Conservation (phyloP, 768 basidiomycete species). For the Kwoniella pini region DNA sequence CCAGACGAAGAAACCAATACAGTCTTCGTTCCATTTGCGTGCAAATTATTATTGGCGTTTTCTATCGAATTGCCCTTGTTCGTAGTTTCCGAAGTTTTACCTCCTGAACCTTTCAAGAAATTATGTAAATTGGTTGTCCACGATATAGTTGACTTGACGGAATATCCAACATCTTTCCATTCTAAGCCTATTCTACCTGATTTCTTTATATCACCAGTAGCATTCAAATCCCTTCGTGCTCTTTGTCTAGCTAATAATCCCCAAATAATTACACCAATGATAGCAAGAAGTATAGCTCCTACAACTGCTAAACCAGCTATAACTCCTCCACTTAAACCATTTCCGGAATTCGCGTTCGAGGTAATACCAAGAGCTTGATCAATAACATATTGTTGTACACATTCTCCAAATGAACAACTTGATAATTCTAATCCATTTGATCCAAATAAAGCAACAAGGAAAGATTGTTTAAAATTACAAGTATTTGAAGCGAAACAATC, state of each 20-base stretch:
- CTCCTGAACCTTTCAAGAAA: conserved; percentile 36
- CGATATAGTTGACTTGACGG: conserved; percentile 55
- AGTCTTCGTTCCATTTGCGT: conserved; percentile 59
- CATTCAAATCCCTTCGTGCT: conserved; percentile 59
- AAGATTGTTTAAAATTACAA: conserved; percentile 75
- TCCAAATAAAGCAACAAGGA: conserved; percentile 73
- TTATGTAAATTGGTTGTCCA: background rate
- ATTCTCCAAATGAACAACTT: conserved; percentile 83
- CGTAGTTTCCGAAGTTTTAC: background rate
- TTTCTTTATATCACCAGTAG: conserved; percentile 54
- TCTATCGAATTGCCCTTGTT: background rate
- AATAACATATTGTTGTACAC: conserved; percentile 76
- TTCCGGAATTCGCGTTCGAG: conserved; percentile 46
- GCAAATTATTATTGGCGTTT: background rate
- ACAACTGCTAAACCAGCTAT: conserved; percentile 88
- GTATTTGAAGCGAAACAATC: conserved; percentile 63
- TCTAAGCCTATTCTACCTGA: conserved; percentile 64
- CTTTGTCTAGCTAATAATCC: conserved; percentile 66
- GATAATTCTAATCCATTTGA: conserved; percentile 68
- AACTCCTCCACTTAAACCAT: conserved; percentile 72
- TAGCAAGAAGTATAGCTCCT: conserved; percentile 64
- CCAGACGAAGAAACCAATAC: conserved; percentile 74
- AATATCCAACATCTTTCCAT: conserved; percentile 72
- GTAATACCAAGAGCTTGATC: conserved; percentile 59
- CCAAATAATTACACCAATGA: conserved; percentile 64